Base-by-base conservation (phyloP, 2,329 filamentous ascomycete species). In the Penicillium corylophilum region DNA sequence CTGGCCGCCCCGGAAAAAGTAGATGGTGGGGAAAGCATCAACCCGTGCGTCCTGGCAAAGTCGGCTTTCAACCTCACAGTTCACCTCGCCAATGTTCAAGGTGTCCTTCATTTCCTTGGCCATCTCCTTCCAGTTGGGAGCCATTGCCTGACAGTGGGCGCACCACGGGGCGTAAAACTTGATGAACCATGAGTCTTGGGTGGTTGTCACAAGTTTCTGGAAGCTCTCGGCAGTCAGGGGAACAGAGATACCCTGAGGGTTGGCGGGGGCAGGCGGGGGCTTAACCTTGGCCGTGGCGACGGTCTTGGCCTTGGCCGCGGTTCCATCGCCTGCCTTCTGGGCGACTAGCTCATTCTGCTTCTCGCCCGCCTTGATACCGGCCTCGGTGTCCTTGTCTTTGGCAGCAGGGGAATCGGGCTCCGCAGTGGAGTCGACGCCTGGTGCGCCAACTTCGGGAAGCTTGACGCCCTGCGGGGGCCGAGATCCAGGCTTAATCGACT, bases 131-230 rank as follows among this genome's bases (percentile, higher is more conserved):
- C 94, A 99, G 58, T 85, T 91, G 2, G 94, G 89, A 31, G 88
- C 90, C 81, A 99, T 85, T 33, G 89, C 89, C 74, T 96, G 89
- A 73, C 95, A 99, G 74, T 99, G 94, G 62, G 86, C 85, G 71
- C 94, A 99, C 94, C 93, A 97, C 5, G 94, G 95, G 16, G 90
- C 92, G 70, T 96, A 97, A 71, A 99, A 97, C 73, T 99, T 99
- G 79, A 99, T 85, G 68, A 99, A 96, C 94, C 94, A 99, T 5
- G 92, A 87, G 57, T 97, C 91, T 57, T 89, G 84, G 0, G 90
- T 91, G 69, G 86, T 88, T 3, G 90, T 95, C 42, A 99, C 92
- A 33, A 87, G 78, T 51, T 83, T 85, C 69, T 95, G 87, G 76
- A 99, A 99, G 57, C 79, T 89, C 67, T 96, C 91, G 0, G 89